Base-by-base conservation (phyloP, 164 flowering plant species). In the Chimonanthus salicifolius region DNA sequence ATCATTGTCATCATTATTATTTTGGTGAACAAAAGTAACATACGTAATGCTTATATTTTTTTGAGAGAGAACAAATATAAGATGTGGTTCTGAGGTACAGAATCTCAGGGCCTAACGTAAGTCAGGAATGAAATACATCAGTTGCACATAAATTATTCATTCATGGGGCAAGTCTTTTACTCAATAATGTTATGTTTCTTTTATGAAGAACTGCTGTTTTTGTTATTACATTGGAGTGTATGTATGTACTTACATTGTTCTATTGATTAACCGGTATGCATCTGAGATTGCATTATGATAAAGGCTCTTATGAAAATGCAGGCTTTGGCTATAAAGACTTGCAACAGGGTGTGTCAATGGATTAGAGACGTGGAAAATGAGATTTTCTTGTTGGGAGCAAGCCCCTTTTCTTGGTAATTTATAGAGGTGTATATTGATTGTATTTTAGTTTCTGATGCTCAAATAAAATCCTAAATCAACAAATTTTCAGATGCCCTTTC, bases 331-430 rank as follows among this genome's bases (percentile, higher is more conserved):
- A 95, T 95, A 84, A 88, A 88, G 83, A 83, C 86, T 49, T 95
- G 99, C 90, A 95, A 95, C 77, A 84, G 87, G 60, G 94, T 94
- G 10, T 92, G 97, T 76, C 97, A 93, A 70, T 92, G 99, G 98
- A 92, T 95, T 68, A 93, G 92, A 80, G 97, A 93, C 73, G 90
- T 92, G 51, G 99, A 95, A 75, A 95, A 90, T 77, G 99, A 93
- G 76, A 86, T 91, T 64, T 95, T 93, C 85, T 85, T 93, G 88
- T 77, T 89, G 73, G 98, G 98, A 84, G 97, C 96, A n/a, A 93
- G 98, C 84, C 96, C 99, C 54, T 95, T 91, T 75, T 90, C 97
- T 54, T 93, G 99, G 98, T 94, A 88, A 92, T 78, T 33, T 50
- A n/a, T 68, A 70, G 33, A 54, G 54, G 73, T 82, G 80, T 83